These are phyloP conservation scores for Exophiala alcalophila DNA, from an alignment of 2,329 filamentous ascomycete genomes.

Conservation along the genomic window DNA sequence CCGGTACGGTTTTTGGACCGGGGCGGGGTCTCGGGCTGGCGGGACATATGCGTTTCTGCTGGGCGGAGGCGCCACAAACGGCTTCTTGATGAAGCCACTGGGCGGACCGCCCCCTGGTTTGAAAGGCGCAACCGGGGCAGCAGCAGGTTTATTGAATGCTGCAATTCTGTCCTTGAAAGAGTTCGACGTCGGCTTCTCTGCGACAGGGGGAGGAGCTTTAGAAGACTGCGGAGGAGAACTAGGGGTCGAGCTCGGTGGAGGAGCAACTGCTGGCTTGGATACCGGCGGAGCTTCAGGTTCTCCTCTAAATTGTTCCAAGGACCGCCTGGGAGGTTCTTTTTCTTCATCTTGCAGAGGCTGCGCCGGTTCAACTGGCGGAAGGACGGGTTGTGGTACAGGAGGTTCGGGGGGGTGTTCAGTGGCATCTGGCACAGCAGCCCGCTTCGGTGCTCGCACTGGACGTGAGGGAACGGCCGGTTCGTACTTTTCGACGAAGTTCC, in stretches of 20 bases:
- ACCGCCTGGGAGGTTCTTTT: slow-evolving; percentile 12
- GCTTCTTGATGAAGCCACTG: slow-evolving; percentile 85
- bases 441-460: slow-evolving; percentile 63
- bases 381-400: slow-evolving; percentile 33
- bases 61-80: slow-evolving; percentile 91
- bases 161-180: slow-evolving; percentile 96
- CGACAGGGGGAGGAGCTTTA: slow-evolving; percentile 56
- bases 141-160: slow-evolving; percentile 88
- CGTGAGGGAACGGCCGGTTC: slow-evolving; percentile 87
- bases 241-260: slow-evolving; percentile 33
- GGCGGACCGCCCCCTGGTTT: slow-evolving; percentile 65
- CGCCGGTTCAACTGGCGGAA: slow-evolving; percentile 31
- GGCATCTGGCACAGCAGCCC: slow-evolving; percentile 61
- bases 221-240: slow-evolving; percentile 40
- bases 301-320: slow-evolving; percentile 20
- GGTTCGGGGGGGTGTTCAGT: slow-evolving; percentile 34
- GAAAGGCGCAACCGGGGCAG: slow-evolving; percentile 83
- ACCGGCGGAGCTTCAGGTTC: slow-evolving; percentile 32
- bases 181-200: slow-evolving; percentile 69
- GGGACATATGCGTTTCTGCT: slow-evolving; percentile 89
- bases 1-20: slow-evolving; percentile 72
- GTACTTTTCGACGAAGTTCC: slow-evolving; percentile 96
- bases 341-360: slow-evolving; percentile 29
- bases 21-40: slow-evolving; percentile 63
- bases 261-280: slow-evolving; percentile 29